Conservation (phyloP, 1,284 basidiomycete genomes). For the Cystobasidium sp. region DNA sequence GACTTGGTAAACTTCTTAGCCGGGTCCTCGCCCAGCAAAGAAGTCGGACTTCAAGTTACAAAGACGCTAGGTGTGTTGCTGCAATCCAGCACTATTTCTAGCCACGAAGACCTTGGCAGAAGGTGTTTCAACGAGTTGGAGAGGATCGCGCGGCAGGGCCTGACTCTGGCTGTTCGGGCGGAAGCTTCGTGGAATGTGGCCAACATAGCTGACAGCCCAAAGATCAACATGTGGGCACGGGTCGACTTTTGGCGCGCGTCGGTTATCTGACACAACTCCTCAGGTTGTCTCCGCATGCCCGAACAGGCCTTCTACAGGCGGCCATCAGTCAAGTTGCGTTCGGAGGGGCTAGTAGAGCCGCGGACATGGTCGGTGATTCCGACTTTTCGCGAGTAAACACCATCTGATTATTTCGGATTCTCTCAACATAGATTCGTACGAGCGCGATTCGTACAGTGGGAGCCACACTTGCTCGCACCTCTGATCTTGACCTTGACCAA, state of each 20-base stretch:
- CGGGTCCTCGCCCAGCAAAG: no score
- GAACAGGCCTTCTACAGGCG: background rate
- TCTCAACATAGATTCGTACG: slow-evolving; percentile 4
- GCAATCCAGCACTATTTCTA: no score
- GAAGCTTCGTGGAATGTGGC: slow-evolving; percentile 12
- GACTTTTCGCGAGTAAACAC: background rate
- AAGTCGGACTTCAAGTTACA: no score
- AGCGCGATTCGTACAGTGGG: background rate
- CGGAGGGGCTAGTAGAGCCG: slow-evolving; percentile 2
- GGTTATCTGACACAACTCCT: no score
- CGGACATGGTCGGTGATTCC: slow-evolving; percentile 10
- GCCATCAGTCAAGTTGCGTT: background rate
- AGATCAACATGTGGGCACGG: background rate
- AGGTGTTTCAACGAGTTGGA: background rate
- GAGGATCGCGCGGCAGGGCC: background rate
- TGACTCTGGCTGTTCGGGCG: background rate
- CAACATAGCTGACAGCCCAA: background rate
- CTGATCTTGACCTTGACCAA: background rate
- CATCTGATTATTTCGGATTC: background rate
- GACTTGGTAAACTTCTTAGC: no score
- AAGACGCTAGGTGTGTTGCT: no score
- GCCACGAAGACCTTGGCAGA: background rate
- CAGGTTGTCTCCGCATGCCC: background rate
- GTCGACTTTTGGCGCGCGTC: background rate
- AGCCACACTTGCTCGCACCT: background rate